Evolutionary conservation across 257 asterid genomes (phyloP).

Genomic region (Jasminum sambac): DNA sequence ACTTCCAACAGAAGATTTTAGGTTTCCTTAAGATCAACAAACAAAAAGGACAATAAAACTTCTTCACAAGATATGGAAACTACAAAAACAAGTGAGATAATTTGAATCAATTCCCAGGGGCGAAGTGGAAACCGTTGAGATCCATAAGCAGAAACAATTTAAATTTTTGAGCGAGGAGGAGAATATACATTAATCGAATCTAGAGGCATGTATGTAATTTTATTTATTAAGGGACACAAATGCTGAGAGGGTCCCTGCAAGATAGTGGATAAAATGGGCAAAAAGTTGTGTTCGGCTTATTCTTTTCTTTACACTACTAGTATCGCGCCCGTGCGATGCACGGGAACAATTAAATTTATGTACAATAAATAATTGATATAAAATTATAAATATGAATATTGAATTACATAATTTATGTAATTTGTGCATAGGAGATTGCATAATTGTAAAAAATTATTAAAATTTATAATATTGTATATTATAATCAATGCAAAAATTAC

Average conservation of each 20-base stretch:
- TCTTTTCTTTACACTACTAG: too few relatives aligned
- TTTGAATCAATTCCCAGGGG: slow-evolving; percentile 25
- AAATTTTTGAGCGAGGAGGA: slow-evolving; percentile 30
- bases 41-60: neutral
- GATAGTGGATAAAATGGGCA: slow-evolving; percentile 19
- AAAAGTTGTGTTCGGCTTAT: slow-evolving; percentile 15
- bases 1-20: neutral
- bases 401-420: too few relatives aligned
- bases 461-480: too few relatives aligned
- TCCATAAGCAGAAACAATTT: slow-evolving; percentile 27
- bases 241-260: slow-evolving; percentile 8
- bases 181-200: slow-evolving; percentile 9
- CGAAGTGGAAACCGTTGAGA: slow-evolving; percentile 49
- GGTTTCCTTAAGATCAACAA: neutral
- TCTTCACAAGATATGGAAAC: slow-evolving; percentile 1
- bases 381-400: too few relatives aligned
- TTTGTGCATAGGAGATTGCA: too few relatives aligned
- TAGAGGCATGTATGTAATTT: neutral
- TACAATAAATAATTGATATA: too few relatives aligned
- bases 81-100: slow-evolving; percentile 20
- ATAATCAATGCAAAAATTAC: too few relatives aligned
- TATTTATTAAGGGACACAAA: too few relatives aligned
- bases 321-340: too few relatives aligned
- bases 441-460: too few relatives aligned
- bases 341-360: too few relatives aligned